Conservation (phyloP, 768 basidiomycete species). For the Cubamyces sp. region DNA sequence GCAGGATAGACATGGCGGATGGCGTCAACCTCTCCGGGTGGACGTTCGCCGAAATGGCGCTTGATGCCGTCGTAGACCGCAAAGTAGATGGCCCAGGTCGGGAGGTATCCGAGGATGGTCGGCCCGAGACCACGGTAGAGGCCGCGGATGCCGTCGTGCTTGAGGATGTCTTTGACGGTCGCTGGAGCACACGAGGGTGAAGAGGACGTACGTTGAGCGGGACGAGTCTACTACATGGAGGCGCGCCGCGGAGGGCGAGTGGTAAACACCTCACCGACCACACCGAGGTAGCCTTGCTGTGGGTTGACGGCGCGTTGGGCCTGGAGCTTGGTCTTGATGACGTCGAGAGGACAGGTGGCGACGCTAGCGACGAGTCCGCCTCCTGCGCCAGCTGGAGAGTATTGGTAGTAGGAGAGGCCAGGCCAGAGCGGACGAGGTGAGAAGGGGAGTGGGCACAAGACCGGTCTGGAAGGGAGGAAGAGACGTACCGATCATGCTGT, state of each 20-base stretch:
- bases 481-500: constrained; percentile 80
- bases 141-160: constrained; percentile 79
- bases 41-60: constrained; percentile 71
- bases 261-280: constrained; percentile 56
- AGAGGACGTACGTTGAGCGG: constrained; percentile 31
- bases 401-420: constrained; percentile 6
- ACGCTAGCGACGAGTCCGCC: constrained; percentile 92
- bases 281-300: constrained; percentile 75
- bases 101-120: constrained; percentile 94
- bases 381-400: constrained; percentile 80
- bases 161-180: constrained; percentile 59
- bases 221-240: constrained; percentile 14
- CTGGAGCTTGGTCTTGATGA: constrained; percentile 96
- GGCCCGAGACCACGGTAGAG: constrained; percentile 97
- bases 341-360: constrained; percentile 96
- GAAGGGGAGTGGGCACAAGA: constrained; percentile 19
- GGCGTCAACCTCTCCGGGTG: constrained; percentile 44
- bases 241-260: constrained; percentile 28
- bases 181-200: constrained; percentile 39
- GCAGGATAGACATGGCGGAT: constrained; percentile 72
- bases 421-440: constrained; percentile 11
- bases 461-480: constrained; percentile 16
- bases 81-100: constrained; percentile 99
- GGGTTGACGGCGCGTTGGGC: constrained; percentile 81
- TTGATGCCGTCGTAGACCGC: constrained; percentile 97